Evolutionary conservation across 1,284 basidiomycete species (phyloP), one percentile per base, ranked within the genome.

Genomic region (Austropuccinia psidii): DNA sequence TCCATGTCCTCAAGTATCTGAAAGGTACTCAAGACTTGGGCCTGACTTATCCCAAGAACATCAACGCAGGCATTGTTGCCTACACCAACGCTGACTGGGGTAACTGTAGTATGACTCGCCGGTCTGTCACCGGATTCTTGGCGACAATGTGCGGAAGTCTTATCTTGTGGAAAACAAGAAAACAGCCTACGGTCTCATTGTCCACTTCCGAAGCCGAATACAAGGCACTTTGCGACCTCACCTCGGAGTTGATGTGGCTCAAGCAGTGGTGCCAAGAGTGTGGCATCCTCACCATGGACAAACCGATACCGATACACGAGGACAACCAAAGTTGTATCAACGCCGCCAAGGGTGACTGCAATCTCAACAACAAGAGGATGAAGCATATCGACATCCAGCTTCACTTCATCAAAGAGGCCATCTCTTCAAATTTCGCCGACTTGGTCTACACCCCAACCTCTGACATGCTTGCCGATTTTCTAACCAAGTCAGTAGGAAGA

Each of bases 191-290:
- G 0, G 69, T 76, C 8, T 21, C 62, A 5, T 35, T 52, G 15
- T 76, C 62, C 27, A 73, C 69, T 6, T 58, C 54, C 0, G 47
- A 66, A 21, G 80, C 84, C 0, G 83, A 85, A 73, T 84, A 83
- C 74, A 79, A 83, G n/a, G 82, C 82, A 1, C 76, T 80, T 33
- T 75, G 78, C 84, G 87, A 86, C 81, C 85, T 81, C 0, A 79
- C 77, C 4, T 77, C 78, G 33, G 83, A 85, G 72, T 75, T 80
- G 2, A 41, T 81, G 0, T 85, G 82, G 83, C 76, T 84, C n/a
- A n/a, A n/a, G n/a, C n/a, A n/a, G n/a, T n/a, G n/a, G n/a, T n/a
- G n/a, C n/a, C n/a, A n/a, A n/a, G n/a, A n/a, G n/a, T n/a, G n/a
- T n/a, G n/a, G n/a, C n/a, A n/a, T n/a, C n/a, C n/a, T n/a, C n/a